Evolutionary conservation across 2,329 filamentous ascomycete species (phyloP).

Genomic region (Rutstroemia sydowiana): DNA sequence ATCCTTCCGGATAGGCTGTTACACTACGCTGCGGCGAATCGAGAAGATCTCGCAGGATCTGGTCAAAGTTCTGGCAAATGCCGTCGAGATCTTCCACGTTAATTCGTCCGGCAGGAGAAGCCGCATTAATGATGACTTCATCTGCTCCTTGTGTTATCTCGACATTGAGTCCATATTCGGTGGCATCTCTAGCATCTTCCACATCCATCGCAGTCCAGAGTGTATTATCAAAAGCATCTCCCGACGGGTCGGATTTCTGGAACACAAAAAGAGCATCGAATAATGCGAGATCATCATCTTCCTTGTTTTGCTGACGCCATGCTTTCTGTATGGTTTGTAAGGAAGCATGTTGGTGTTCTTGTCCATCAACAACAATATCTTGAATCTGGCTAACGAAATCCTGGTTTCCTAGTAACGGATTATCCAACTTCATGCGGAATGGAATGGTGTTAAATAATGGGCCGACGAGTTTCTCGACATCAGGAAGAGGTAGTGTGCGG

Average conservation of each 20-base stretch:
- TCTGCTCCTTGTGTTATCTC: not conserved
- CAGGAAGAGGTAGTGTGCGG: slow-evolving; percentile 30
- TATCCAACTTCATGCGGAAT: slow-evolving; percentile 24
- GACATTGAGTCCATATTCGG: slow-evolving; percentile 5
- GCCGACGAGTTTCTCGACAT: slow-evolving; percentile 28
- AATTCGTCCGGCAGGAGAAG: slow-evolving; percentile 1
- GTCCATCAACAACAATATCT: not conserved
- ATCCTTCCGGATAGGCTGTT: not conserved
- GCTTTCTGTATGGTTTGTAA: not conserved
- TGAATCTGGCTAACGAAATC: not conserved
- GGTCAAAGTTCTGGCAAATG: not conserved
- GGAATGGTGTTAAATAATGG: slow-evolving; percentile 17
- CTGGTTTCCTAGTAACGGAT: slow-evolving; percentile 8
- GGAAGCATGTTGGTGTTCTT: slow-evolving; percentile 6
- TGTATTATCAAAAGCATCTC: not conserved
- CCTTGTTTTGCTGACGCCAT: not conserved
- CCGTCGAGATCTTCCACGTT: not conserved
- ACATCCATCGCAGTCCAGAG: not conserved
- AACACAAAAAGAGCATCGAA: slow-evolving; percentile 5
- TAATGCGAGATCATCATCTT: not conserved
- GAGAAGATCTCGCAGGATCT: not conserved
- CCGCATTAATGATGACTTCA: not conserved
- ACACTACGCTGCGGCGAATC: not conserved
- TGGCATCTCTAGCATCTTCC: not conserved
- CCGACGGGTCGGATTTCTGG: not conserved